These are phyloP conservation scores for Blastomyces silverae DNA, from an alignment of 2,329 filamentous ascomycete genomes.

Conservation along the genomic window DNA sequence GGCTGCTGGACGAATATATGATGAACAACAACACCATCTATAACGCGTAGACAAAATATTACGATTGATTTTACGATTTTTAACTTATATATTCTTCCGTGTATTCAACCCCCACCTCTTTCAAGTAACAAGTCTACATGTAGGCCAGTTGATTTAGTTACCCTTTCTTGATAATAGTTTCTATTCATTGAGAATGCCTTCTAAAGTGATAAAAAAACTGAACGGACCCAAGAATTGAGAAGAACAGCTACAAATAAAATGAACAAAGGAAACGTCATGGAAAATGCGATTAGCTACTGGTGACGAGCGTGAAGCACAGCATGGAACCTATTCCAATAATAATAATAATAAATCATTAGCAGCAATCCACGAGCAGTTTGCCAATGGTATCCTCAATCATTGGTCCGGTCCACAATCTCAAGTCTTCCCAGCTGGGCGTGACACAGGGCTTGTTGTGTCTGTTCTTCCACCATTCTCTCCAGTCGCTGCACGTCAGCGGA, in stretches of 20 bases:
- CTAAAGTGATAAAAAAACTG: neutral
- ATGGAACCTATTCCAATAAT: neutral
- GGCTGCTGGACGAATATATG: neutral
- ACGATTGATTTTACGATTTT: slow-evolving; percentile 6
- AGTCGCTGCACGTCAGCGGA: neutral
- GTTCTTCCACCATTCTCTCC: slow-evolving; percentile 26
- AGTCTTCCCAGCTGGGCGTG: slow-evolving; percentile 20
- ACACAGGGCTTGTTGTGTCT: slow-evolving; percentile 29
- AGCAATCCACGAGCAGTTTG: neutral
- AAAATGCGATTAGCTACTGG: neutral
- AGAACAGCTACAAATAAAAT: neutral
- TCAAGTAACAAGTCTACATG: neutral
- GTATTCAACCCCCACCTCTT: neutral
- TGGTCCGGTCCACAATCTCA: slow-evolving; percentile 15
- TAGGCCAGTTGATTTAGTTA: neutral
- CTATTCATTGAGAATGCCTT: neutral
- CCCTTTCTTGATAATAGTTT: neutral
- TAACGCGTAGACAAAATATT: neutral
- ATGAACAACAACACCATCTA: neutral
- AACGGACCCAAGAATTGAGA: neutral
- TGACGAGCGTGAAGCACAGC: neutral
- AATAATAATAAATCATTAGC: neutral
- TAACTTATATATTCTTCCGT: neutral
- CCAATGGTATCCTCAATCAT: neutral
- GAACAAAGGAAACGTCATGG: neutral